Evolutionary conservation across 164 flowering plant species (phyloP), one percentile per base, ranked within the genome.

Genomic region (Pachysandra terminalis): DNA sequence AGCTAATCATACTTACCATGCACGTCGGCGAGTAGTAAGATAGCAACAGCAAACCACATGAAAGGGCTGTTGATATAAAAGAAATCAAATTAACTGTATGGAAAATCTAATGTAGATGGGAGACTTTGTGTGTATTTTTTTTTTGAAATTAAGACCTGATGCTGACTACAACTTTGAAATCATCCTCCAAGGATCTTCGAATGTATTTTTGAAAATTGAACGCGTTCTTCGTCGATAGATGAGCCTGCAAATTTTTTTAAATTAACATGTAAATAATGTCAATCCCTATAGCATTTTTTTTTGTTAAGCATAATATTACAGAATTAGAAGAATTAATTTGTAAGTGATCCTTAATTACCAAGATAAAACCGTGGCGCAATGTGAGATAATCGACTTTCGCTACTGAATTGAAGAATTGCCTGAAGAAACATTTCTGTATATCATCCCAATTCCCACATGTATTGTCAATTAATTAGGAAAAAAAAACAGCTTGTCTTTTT

Each of bases 351-450:
- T 73, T 56, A n/a, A n/a, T n/a, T n/a, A 90, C 96, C 58, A 82
- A 52, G 45, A 90, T 81, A 70, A 87, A 90, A 1, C 86, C 90
- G 69, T 87, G 96, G 63, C 93, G 89, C 52, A 90, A 61, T 15
- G 96, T 90, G 60, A 87, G 72, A 59, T 87, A 90, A 77, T 90
- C 93, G 63, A 83, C 82, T 77, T 86, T 87, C 5, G 80, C 85
- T 24, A 90, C 87, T 12, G 93, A 87, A 24, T 61, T 28, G 78
- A 86, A 87, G 74, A 90, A 90, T 60, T 90, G 96, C 59, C 88
- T 56, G 67, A 85, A 81, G 80, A 87, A 89, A 69, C 94, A 89
- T 82, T 76, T 83, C 94, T 89, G 85, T 27, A n/a, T n/a, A n/a
- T n/a, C n/a, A n/a, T n/a, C 23, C 21, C 49, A 60, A 53, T 64